Conservation (phyloP, 2,329 filamentous ascomycete genomes). For the Saccharata proteae region DNA sequence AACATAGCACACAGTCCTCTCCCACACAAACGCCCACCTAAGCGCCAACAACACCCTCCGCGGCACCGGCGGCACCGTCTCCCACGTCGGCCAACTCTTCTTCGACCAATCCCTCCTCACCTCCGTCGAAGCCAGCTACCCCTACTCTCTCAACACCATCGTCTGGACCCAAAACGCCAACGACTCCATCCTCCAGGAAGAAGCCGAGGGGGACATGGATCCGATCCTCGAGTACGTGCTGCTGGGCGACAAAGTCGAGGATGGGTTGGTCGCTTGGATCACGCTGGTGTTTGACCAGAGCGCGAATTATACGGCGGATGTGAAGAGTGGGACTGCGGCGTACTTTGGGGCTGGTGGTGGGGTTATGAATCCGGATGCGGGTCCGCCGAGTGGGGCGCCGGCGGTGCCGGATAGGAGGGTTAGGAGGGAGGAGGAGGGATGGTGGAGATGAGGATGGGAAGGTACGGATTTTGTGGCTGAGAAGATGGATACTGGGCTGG, state of each 20-base stretch:
- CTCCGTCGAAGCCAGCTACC: constrained; percentile 34
- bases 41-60: constrained; percentile 40
- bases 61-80: constrained; percentile 35
- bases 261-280: constrained; percentile 21
- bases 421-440: no score
- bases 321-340: no score
- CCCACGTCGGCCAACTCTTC: constrained; percentile 55
- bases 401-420: no score
- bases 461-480: no score
- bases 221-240: constrained; percentile 46
- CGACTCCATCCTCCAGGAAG: constrained; percentile 38
- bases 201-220: constrained; percentile 35
- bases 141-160: constrained; percentile 32
- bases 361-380: no score
- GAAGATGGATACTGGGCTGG: no score
- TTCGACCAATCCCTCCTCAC: constrained; percentile 48
- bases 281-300: no score
- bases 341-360: no score
- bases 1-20: no score
- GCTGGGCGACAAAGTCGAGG: constrained; percentile 36
- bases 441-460: no score
- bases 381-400: no score
- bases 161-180: constrained; percentile 37
- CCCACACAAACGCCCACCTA: constrained; percentile 26
- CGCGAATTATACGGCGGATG: no score